These are phyloP conservation scores for Cryphonectria nitschkei DNA, from an alignment of 2,329 filamentous ascomycete genomes.

Conservation along the genomic window DNA sequence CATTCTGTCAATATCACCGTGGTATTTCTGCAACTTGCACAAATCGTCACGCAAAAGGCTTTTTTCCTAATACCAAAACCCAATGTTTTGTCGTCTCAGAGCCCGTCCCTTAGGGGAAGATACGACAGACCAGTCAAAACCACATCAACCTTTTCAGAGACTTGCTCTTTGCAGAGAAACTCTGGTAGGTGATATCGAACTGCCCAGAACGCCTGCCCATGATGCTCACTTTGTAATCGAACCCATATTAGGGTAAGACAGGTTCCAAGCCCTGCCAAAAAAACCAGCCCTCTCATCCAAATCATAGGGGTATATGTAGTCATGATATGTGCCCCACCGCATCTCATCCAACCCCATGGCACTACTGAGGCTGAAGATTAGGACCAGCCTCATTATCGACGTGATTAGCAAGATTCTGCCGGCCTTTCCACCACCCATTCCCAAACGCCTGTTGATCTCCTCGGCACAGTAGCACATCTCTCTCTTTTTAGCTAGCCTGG, in stretches of 20 bases:
- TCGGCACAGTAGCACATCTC: constrained; percentile 6
- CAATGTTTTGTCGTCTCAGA: neutral
- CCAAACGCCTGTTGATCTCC: neutral
- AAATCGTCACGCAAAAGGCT: neutral
- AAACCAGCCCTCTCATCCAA: neutral
- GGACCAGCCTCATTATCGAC: constrained; percentile 8
- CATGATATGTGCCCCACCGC: neutral
- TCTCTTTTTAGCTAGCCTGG: constrained; percentile 3
- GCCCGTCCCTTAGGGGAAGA: neutral
- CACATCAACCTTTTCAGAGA: neutral
- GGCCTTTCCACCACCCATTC: neutral
- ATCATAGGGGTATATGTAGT: neutral
- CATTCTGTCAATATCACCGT: neutral
- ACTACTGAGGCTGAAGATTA: constrained; percentile 8
- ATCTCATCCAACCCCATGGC: constrained; percentile 5
- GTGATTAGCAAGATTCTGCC: neutral
- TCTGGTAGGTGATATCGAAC: neutral
- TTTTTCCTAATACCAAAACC: neutral
- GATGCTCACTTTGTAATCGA: neutral
- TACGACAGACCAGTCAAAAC: neutral
- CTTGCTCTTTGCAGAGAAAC: too few relatives aligned
- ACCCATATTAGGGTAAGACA: neutral
- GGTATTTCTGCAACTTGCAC: neutral
- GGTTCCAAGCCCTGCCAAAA: neutral
- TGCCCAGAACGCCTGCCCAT: neutral